Percentiles rank a stretch among this genome's conserved stretches.
Evolutionary conservation across 768 basidiomycete genomes (phyloP).

Genomic region (Plicaturopsis crispa): DNA sequence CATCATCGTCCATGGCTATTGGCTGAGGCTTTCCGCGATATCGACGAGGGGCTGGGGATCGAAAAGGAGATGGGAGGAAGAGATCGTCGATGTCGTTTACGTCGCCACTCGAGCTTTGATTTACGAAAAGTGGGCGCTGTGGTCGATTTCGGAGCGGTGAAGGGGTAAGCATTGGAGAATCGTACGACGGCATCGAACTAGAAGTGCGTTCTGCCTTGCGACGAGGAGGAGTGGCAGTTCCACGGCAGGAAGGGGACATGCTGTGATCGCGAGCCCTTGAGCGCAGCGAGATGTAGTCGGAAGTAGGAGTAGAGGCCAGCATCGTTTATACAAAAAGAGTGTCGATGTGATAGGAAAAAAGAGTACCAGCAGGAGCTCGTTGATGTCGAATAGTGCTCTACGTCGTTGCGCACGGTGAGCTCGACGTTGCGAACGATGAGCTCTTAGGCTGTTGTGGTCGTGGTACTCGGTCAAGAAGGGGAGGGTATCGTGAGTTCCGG

Average conservation of each 20-base stretch:
- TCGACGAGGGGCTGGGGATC: conserved; percentile 36
- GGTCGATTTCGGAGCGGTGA: conserved; percentile 48
- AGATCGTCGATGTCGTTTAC: conserved; percentile 37
- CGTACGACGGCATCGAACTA: conserved; percentile 27
- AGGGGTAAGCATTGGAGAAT: conserved; percentile 57
- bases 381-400: background rate
- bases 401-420: background rate
- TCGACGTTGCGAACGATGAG: background rate
- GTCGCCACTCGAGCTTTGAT: conserved; percentile 14
- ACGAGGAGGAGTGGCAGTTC: conserved; percentile 25
- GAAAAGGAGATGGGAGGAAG: conserved; percentile 48
- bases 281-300: conserved; percentile 27
- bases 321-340: conserved; percentile 22
- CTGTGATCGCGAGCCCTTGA: conserved; percentile 21
- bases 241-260: conserved; percentile 25
- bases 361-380: background rate
- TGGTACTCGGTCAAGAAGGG: background rate
- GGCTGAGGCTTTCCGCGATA: conserved; percentile 33
- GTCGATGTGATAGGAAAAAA: background rate
- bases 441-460: background rate
- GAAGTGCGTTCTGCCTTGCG: conserved; percentile 12
- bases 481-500: background rate
- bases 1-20: conserved; percentile 45
- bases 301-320: conserved; percentile 37
- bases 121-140: conserved; percentile 25